Conservation (phyloP, 805 yeast species). For the Spathaspora girioi region DNA sequence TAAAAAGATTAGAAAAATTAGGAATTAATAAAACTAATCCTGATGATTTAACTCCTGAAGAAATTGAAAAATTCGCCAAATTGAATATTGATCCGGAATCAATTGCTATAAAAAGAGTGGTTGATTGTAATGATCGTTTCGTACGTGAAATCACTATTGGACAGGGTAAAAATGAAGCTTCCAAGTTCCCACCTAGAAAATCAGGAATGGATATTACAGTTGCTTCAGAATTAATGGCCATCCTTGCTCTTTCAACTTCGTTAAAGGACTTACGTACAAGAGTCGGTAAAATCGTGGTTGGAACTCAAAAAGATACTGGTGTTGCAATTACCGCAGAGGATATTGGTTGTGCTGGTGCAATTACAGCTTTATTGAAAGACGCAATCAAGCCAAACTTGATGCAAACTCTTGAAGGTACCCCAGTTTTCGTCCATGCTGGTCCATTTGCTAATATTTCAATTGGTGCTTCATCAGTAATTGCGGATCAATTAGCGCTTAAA, state of each 20-base stretch:
- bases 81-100: constrained; percentile 87
- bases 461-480: constrained; percentile 93
- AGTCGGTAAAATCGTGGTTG: constrained; percentile 87
- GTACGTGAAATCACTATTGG: constrained; percentile 88
- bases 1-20: constrained; percentile 68
- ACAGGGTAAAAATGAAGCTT: constrained; percentile 79
- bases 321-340: constrained; percentile 92
- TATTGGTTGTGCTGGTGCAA: constrained; percentile 92
- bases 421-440: constrained; percentile 96
- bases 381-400: constrained; percentile 94
- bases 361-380: constrained; percentile 91
- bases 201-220: constrained; percentile 96
- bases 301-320: constrained; percentile 63
- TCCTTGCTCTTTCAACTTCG: constrained; percentile 76
- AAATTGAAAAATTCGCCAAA: constrained; percentile 70
- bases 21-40: constrained; percentile 84
- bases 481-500: constrained; percentile 89
- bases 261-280: constrained; percentile 82
- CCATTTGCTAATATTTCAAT: constrained; percentile 97
- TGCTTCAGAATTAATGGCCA: constrained; percentile 96
- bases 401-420: constrained; percentile 98
- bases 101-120: constrained; percentile 88
- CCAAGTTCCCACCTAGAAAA: constrained; percentile 73
- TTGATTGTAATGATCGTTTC: constrained; percentile 91
- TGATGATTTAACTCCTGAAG: constrained; percentile 73